Conservation (phyloP, 2,329 filamentous ascomycete species). For the Cladorrhinum sp. region DNA sequence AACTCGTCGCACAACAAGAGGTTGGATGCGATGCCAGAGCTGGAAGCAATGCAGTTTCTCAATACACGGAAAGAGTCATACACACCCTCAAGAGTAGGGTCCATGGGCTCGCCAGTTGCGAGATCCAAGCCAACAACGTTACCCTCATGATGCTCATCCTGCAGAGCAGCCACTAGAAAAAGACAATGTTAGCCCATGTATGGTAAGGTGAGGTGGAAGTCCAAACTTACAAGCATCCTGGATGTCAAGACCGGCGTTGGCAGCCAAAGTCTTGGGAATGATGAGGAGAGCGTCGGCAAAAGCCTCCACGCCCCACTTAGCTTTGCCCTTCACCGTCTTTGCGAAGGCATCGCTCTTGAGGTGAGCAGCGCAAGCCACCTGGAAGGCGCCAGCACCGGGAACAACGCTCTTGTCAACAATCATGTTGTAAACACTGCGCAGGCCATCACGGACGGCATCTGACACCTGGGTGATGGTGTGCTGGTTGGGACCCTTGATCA, state of each 20-base stretch:
- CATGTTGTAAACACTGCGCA: slow-evolving; percentile 98
- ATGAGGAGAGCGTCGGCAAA: slow-evolving; percentile 93
- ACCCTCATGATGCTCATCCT: slow-evolving; percentile 82
- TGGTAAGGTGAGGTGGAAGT: background rate
- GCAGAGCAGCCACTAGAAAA: slow-evolving; percentile 70
- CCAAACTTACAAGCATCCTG: slow-evolving; percentile 79
- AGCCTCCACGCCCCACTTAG: slow-evolving; percentile 90
- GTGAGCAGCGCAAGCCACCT: slow-evolving; percentile 86
- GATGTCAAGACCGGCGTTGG: slow-evolving; percentile 93
- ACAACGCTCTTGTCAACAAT: slow-evolving; percentile 98
- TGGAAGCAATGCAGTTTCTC: slow-evolving; percentile 89
- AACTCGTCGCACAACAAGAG: slow-evolving; percentile 93
- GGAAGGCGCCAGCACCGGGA: slow-evolving; percentile 91
- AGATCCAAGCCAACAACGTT: slow-evolving; percentile 85
- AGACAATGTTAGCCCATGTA: slow-evolving; percentile 9
- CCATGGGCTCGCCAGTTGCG: slow-evolving; percentile 87
- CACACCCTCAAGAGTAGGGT: slow-evolving; percentile 85
- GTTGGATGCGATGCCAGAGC: slow-evolving; percentile 92
- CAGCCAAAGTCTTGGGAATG: slow-evolving; percentile 95
- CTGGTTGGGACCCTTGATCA: slow-evolving; percentile 96
- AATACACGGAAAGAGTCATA: slow-evolving; percentile 96
- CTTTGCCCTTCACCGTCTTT: slow-evolving; percentile 94
- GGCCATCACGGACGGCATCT: slow-evolving; percentile 90
- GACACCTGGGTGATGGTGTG: slow-evolving; percentile 97
- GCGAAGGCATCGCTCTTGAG: slow-evolving; percentile 81